Evolutionary conservation across 495 filamentous ascomycete genomes (phyloP).

Genomic region (Podospora australis): DNA sequence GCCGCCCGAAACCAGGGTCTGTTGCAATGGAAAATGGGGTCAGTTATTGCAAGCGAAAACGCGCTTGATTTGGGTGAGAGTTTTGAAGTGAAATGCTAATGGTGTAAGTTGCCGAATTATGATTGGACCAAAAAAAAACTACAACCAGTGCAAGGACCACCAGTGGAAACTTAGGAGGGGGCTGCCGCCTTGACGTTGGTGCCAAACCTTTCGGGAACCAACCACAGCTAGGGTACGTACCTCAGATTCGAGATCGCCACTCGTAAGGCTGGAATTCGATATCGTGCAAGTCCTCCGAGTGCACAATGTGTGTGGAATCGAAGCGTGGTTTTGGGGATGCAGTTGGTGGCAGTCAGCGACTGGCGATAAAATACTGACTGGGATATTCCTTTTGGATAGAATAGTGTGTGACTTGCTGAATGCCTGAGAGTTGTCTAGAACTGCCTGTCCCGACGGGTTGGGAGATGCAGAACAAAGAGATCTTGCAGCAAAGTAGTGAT

Average conservation of each 20-base stretch:
- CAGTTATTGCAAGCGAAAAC: constrained; percentile 22
- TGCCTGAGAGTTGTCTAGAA: too few species aligned
- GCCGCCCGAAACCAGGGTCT: constrained; percentile 26
- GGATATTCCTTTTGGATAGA: background rate
- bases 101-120: constrained; percentile 14
- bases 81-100: constrained; percentile 21
- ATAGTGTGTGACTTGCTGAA: background rate
- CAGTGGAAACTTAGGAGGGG: constrained; percentile 9
- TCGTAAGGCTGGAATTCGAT: constrained; percentile 6
- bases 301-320: background rate
- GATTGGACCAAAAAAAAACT: constrained; percentile 27
- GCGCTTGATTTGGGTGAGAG: constrained; percentile 19
- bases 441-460: too few species aligned
- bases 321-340: background rate
- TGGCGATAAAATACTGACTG: too few species aligned
- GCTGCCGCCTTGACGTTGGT: constrained; percentile 6
- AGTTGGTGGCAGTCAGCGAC: too few species aligned
- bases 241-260: constrained; percentile 8
- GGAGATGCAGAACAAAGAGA: too few species aligned
- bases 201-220: constrained; percentile 2
- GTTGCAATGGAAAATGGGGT: constrained; percentile 27
- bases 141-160: constrained; percentile 19
- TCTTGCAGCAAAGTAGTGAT: too few species aligned
- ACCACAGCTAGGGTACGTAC: constrained; percentile 15
- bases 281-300: background rate